These are phyloP conservation scores for Oxalis stricta DNA, from an alignment of 441 rosid genomes.

Conservation along the genomic window DNA sequence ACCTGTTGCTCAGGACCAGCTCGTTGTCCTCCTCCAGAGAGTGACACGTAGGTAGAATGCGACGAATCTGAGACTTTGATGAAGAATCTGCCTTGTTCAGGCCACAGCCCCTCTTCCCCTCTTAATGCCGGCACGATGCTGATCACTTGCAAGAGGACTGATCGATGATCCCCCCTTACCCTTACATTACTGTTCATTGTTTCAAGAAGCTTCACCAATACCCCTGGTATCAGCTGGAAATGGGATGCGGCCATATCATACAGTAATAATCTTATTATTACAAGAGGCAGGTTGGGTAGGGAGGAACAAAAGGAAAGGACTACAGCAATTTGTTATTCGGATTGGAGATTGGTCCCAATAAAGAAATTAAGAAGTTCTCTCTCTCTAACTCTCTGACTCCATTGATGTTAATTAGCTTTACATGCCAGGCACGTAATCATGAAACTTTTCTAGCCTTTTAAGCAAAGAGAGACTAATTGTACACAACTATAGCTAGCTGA, in stretches of 20 bases:
- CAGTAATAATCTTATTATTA: not conserved
- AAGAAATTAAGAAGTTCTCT: too few species aligned
- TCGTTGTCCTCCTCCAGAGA: slow-evolving; percentile 71
- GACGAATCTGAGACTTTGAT: slow-evolving; percentile 86
- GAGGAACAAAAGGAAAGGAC: not conserved
- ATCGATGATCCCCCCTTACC: slow-evolving; percentile 69
- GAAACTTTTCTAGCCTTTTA: slow-evolving; percentile 52
- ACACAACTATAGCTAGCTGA: slow-evolving; percentile 10
- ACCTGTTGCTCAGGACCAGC: slow-evolving; percentile 62
- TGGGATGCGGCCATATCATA: slow-evolving; percentile 63
- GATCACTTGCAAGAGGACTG: slow-evolving; percentile 79
- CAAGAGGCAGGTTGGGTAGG: not conserved
- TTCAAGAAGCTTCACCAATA: slow-evolving; percentile 73
- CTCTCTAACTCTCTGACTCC: too few species aligned
- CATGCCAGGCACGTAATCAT: slow-evolving; percentile 51
- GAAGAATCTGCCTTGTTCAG: slow-evolving; percentile 87
- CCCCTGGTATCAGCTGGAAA: slow-evolving; percentile 68
- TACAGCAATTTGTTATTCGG: too few species aligned
- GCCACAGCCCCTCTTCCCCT: slow-evolving; percentile 86
- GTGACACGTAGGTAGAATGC: slow-evolving; percentile 69
- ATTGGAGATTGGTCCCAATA: too few species aligned
- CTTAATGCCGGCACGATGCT: slow-evolving; percentile 83
- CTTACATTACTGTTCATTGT: slow-evolving; percentile 50
- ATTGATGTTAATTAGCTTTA: slow-evolving; percentile 22
- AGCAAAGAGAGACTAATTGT: slow-evolving; percentile 39